A percentile compares a stretch with the other conserved stretches of the same genome.
Conservation (phyloP, 352 stramenopile species). For the Pythium scleroteichum region DNA sequence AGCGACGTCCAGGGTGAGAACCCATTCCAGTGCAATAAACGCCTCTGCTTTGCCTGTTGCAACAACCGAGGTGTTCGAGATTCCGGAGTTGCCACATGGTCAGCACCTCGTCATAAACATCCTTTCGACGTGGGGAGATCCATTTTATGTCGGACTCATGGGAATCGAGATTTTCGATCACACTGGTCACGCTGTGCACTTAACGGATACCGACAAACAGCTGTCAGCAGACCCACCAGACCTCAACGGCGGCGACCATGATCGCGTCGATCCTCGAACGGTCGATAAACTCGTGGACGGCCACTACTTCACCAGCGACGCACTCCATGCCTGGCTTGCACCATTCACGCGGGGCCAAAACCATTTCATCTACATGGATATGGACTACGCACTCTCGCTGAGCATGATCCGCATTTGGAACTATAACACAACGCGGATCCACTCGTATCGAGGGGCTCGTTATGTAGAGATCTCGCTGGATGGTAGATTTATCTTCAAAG, state of each 20-base stretch:
- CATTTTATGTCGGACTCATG: slow-evolving; percentile 91
- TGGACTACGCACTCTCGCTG: slow-evolving; percentile 72
- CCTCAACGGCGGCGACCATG: slow-evolving; percentile 83
- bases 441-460: slow-evolving; percentile 68
- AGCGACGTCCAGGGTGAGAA: not conserved
- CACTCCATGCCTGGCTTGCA: slow-evolving; percentile 88
- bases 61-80: slow-evolving; percentile 51
- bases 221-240: slow-evolving; percentile 74
- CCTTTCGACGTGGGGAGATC: slow-evolving; percentile 88
- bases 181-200: slow-evolving; percentile 57
- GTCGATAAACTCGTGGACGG: slow-evolving; percentile 91
- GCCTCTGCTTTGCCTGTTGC: not conserved
- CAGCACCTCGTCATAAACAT: slow-evolving; percentile 83
- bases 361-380: slow-evolving; percentile 79
- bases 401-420: slow-evolving; percentile 90
- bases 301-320: slow-evolving; percentile 85
- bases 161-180: slow-evolving; percentile 90
- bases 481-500: slow-evolving; percentile 72
- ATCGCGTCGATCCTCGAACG: slow-evolving; percentile 72
- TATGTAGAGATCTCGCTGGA: slow-evolving; percentile 70
- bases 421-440: slow-evolving; percentile 85
- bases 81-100: slow-evolving; percentile 71
- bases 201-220: slow-evolving; percentile 70
- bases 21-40: not conserved
- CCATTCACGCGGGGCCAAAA: slow-evolving; percentile 77